phyloP scores from a whole-genome alignment of 148 eudicot genomes.

The Amaranthus hypochondriacus region DNA sequence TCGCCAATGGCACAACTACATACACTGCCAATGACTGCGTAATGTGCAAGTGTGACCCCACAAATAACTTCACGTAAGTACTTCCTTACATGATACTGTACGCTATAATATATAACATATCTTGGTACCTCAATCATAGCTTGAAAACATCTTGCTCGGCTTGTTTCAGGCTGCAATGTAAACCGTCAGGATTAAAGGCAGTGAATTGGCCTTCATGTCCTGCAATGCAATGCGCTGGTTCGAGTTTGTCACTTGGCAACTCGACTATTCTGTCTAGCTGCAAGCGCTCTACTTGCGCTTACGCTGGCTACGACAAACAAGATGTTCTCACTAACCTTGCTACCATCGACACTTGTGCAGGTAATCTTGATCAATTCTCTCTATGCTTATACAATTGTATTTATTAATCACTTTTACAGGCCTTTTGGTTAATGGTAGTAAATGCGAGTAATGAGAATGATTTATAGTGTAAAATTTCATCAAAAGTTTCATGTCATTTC shows the following conservation, averaged over 20 bases:
- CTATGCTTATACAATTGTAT: not conserved
- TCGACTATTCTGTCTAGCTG: conserved; percentile 38
- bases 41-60: conserved; percentile 57
- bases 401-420: no score
- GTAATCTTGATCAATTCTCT: conserved; percentile 28
- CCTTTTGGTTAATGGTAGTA: no score
- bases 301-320: conserved; percentile 51
- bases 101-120: no score
- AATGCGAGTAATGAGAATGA: no score
- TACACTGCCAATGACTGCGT: conserved; percentile 73
- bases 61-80: conserved; percentile 62
- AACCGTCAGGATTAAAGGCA: conserved; percentile 44
- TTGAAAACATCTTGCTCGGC: not conserved
- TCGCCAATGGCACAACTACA: conserved; percentile 50
- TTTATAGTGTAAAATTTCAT: no score
- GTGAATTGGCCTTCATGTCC: conserved; percentile 47
- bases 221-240: conserved; percentile 34
- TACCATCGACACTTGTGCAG: conserved; percentile 50
- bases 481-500: no score
- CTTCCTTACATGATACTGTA: not conserved
- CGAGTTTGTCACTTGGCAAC: conserved; percentile 42
- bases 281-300: conserved; percentile 48
- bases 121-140: no score
- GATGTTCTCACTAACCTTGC: conserved; percentile 40
- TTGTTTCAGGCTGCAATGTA: conserved; percentile 56